Evolutionary conservation across 495 filamentous ascomycete species (phyloP), one percentile per base, ranked within the genome.

Genomic region (Sabuloglossum arenarium): DNA sequence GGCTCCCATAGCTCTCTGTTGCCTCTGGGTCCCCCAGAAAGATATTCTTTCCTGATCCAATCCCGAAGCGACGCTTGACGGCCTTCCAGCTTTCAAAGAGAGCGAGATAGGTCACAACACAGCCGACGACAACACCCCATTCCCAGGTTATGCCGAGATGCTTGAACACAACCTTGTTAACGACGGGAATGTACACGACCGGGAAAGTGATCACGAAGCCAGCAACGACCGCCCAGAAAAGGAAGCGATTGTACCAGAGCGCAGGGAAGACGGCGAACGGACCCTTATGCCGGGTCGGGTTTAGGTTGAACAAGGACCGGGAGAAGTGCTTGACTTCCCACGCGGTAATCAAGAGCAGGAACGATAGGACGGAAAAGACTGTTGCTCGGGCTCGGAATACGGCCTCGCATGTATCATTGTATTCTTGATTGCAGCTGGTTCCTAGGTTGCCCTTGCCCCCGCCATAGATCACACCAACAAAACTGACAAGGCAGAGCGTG

Each of bases 341-440:
- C 3, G 84, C 84, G 25, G 76, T 78, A 60, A 87, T 73, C 6
- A 87, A 75, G 23, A 85, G 75, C 45, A 85, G 69, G 71, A 81
- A 88, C 0, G 84, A 87, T 19, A 88, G 72, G 47, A 80, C 82
- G 16, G 79, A 82, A 60, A 88, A 93, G 8, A 80, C 79, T 30
- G 86, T 81, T 0, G 84, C 82, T 14, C 86, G 75, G 16, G 85
- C 86, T 27, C 82, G 81, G 68, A 85, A 88, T 1, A 86, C 82
- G 11, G 74, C 68, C 0, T 69, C 68, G 67, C 84, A 88, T 32
- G 53, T 66, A 0, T 70, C 66, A 6, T 70, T 70, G 61, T 74
- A 81, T 11, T 59, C 58, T 37, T 74, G 68, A 65, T 88, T 88
- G 70, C 84, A 88, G 57, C 82, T 69, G 16, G 23, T 50, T 43